Base-by-base conservation (phyloP, 768 basidiomycete genomes). In the Russula foetens region DNA sequence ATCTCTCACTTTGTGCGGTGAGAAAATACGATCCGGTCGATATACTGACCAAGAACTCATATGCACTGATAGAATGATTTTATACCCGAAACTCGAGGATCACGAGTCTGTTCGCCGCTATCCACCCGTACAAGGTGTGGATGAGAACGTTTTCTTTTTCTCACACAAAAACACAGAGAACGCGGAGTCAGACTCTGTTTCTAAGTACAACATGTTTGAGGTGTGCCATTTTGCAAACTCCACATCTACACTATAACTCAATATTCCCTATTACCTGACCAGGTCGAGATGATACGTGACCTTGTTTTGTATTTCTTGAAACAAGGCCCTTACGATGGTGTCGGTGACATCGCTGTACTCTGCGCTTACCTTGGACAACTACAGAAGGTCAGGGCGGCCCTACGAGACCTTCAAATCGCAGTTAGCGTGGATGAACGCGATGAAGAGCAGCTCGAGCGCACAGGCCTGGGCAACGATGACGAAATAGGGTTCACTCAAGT, bases 351-450 rank as follows among this genome's bases (percentile, higher is more conserved):
- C 15, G 81, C 81, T 8, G 78, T 84, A 11, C 70, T 84, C 8
- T 80, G 79, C 60, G 80, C 80, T 0, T 81, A 83, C 58, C 70
- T 81, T 1, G 80, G 82, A 0, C 81, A 82, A 48, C 70, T 83
- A 26, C 72, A 75, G 28, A 71, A 74, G 51, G 69, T 83, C 2
- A 71, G 79, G 21, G 76, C 77, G 24, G 76, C 75, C 0, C 66
- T 83, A 2, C 62, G 67, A 9, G 66, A 70, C 1, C 49, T 66
- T 26, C 76, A 81, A 58, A 78, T 91, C 29, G 79, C 84, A 0
- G 79, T 88, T 3, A 72, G 84, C 21, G 80, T 90, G 35, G 87
- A 90, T 56, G 87, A 88, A 51, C 75, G 82, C 15, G 88, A 90
- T 64, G 77, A 84, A 67, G 79, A 76, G 3, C 77, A 78, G n/a